Conservation (phyloP, 108 stramenopile genomes). For the Seminavis robusta region DNA sequence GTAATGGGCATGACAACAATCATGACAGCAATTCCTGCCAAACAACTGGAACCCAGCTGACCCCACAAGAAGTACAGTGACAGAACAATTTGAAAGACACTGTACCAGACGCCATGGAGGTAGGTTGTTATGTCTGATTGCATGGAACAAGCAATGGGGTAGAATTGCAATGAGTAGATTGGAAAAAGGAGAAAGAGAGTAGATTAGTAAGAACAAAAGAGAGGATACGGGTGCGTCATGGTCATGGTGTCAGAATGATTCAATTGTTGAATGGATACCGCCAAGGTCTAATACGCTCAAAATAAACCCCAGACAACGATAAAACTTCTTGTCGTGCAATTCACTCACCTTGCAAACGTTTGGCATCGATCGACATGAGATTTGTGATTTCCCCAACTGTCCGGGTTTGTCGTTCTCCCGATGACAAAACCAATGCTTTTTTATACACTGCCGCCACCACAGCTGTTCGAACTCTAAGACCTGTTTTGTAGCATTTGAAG, state of each 20-base stretch:
- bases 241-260: too few species aligned
- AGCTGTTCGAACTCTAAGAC: slow-evolving; percentile 71
- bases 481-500: slow-evolving; percentile 69
- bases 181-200: not conserved
- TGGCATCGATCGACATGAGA: slow-evolving; percentile 84
- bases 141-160: too few species aligned
- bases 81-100: slow-evolving; percentile 69
- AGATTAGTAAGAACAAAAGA: not conserved
- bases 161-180: not conserved
- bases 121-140: slow-evolving; percentile 47
- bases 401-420: slow-evolving; percentile 36
- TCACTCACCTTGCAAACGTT: slow-evolving; percentile 80
- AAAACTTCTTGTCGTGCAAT: slow-evolving; percentile 18
- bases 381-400: slow-evolving; percentile 77
- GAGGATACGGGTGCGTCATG: too few species aligned
- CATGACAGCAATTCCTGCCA: slow-evolving; percentile 84
- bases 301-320: not conserved
- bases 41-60: slow-evolving; percentile 64
- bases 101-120: slow-evolving; percentile 79
- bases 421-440: slow-evolving; percentile 67
- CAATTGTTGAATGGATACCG: too few species aligned
- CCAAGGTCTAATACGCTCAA: not conserved
- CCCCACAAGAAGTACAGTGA: slow-evolving; percentile 71
- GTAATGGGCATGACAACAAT: slow-evolving; percentile 77
- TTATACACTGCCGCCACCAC: slow-evolving; percentile 65